These are phyloP conservation scores for Dalbergia cochinchinensis DNA, from an alignment of 306 rosid species.

Conservation along the genomic window DNA sequence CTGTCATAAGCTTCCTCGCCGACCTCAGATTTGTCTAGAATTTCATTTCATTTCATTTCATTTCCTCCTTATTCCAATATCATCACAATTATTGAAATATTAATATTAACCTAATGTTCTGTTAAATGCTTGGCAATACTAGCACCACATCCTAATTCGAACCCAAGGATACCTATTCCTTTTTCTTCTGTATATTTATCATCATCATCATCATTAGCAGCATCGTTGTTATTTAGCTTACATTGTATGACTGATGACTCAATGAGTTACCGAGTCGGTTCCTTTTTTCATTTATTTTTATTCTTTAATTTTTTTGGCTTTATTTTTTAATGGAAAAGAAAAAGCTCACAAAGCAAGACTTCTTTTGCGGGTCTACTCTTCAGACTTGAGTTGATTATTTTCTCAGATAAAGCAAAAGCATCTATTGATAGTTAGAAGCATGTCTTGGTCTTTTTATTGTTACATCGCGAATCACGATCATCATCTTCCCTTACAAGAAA, in stretches of 20 bases:
- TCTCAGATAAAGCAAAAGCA: constrained; percentile 27
- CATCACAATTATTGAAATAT: background rate
- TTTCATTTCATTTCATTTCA: constrained; percentile 1
- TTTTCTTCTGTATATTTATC: background rate
- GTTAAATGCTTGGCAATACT: background rate
- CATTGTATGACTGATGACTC: background rate
- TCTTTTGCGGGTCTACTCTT: background rate
- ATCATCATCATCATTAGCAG: background rate
- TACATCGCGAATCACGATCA: constrained; percentile 28
- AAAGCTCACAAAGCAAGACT: background rate
- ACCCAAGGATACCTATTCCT: background rate
- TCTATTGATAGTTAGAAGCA: constrained; percentile 37
- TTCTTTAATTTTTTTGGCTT: background rate
- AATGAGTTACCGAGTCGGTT: constrained; percentile 19
- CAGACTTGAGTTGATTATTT: constrained; percentile 33
- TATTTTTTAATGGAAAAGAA: background rate
- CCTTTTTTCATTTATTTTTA: background rate
- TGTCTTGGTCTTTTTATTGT: background rate
- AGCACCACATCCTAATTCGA: background rate
- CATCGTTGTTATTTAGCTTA: background rate
- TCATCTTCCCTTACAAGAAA: constrained; percentile 23
- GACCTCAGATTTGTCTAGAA: constrained; percentile 27
- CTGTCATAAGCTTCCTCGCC: background rate
- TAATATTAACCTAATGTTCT: background rate
- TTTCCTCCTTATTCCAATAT: background rate